Conservation (phyloP, 176 grass and related monocot genomes). For the Eleusine indica region DNA sequence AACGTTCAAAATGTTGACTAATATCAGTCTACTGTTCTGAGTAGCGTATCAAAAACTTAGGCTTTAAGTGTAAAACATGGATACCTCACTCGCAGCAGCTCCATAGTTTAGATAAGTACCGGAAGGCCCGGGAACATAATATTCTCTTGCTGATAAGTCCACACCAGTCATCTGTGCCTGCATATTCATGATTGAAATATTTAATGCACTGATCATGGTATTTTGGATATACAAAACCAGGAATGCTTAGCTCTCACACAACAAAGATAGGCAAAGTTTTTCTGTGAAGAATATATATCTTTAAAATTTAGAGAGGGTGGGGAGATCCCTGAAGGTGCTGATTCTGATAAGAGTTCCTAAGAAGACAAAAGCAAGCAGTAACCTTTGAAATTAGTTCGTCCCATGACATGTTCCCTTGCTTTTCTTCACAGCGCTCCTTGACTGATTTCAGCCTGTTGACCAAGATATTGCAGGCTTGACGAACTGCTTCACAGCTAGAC, state of each 20-base stretch:
- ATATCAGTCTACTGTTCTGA: slow-evolving; percentile 26
- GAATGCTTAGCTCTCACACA: not conserved
- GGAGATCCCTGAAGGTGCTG: not conserved
- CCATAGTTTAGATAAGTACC: slow-evolving; percentile 83
- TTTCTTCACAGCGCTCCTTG: slow-evolving; percentile 71
- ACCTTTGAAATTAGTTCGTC: slow-evolving; percentile 74
- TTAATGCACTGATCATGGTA: slow-evolving; percentile 28
- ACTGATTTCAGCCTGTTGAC: slow-evolving; percentile 73
- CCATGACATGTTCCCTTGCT: slow-evolving; percentile 65
- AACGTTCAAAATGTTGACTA: slow-evolving; percentile 21
- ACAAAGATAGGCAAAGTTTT: not conserved
- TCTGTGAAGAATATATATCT: not conserved
- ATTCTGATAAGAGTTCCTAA: slow-evolving; percentile 18
- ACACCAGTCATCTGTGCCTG: slow-evolving; percentile 65
- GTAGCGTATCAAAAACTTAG: slow-evolving; percentile 2
- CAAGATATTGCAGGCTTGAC: slow-evolving; percentile 65
- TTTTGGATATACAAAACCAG: not conserved
- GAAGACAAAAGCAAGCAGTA: slow-evolving; percentile 12
- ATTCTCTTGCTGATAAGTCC: slow-evolving; percentile 78
- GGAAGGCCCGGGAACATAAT: slow-evolving; percentile 66
- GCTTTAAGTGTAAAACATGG: slow-evolving; percentile 34
- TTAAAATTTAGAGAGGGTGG: not conserved
- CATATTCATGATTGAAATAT: slow-evolving; percentile 17
- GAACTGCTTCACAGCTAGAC: slow-evolving; percentile 85
- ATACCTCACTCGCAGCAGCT: slow-evolving; percentile 91